Base-by-base conservation (phyloP, 177 flowering plant species). In the Vitis hybrid region DNA sequence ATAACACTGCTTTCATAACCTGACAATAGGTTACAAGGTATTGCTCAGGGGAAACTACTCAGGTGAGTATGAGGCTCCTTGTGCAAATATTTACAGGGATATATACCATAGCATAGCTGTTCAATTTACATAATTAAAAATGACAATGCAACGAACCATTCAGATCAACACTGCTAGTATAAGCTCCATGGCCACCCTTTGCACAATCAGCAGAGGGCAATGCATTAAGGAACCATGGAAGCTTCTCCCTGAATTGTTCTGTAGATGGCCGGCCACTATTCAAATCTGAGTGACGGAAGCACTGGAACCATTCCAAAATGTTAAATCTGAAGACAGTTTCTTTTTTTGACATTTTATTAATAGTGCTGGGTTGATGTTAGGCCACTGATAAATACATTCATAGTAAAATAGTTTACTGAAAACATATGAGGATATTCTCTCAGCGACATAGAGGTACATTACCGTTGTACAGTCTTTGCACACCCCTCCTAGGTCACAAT, bases 201-300 rank as follows among this genome's bases (percentile, higher is more conserved):
- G 97, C 91, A 85, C 97, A 91, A 82, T 91, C 93, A 78, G 93
- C 90, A 73, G 94, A 91, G 29, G 97, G 97, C 73, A 91, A 72
- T 15, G 97, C 86, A 78, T 83, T 71, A 26, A 91, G 90, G 70
- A 90, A 90, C 97, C 97, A 91, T 14, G 97, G 97, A 67, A 90
- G 97, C 82, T 88, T 91, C 84, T 91, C 90, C 78, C 74, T 81
- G 70, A 91, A 91, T 73, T 91, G 94, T 34, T 22, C 65, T 10
- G 93, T 90, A 45, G 94, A 83, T 75, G 97, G 97, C 45, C 97
- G 93, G 59, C 77, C 90, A 62, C 77, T 77, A 57, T 74, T 71
- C 81, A 91, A 79, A 73, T 91, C 97, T 66, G 86, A 87, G 78
- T 88, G 91, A 63, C 73, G 94, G 72, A 91, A 91, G 82, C 97